These are phyloP conservation scores for Colletotrichum liriopes DNA, from an alignment of 2,329 filamentous ascomycete genomes.

Conservation along the genomic window DNA sequence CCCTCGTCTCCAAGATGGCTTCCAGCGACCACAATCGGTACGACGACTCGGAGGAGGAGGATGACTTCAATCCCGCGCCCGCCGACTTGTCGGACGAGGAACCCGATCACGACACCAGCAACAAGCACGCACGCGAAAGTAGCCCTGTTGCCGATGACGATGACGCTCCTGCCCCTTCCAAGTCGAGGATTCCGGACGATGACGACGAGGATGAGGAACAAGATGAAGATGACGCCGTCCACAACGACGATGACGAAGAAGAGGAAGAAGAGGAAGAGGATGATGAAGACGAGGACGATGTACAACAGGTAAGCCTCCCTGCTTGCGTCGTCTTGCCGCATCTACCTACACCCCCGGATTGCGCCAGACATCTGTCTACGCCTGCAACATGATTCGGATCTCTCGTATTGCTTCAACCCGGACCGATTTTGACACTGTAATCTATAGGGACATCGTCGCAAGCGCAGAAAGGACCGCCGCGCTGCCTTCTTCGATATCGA, in stretches of 20 bases:
- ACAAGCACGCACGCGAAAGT: conserved; percentile 54
- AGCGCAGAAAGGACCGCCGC: conserved; percentile 83
- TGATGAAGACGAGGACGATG: conserved; percentile 76
- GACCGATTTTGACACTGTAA: background rate
- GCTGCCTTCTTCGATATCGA: conserved; percentile 97
- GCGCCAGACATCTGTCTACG: background rate
- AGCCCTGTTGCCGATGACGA: conserved; percentile 58
- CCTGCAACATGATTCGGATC: background rate
- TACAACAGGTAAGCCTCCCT: conserved; percentile 70
- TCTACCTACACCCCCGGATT: background rate
- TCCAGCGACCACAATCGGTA: conserved; percentile 64
- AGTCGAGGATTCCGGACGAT: conserved; percentile 47
- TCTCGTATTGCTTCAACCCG: no score
- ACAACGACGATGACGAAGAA: conserved; percentile 54
- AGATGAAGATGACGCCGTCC: conserved; percentile 57
- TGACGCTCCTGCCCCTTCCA: conserved; percentile 52
- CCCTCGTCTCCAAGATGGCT: conserved; percentile 58
- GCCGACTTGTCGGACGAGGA: conserved; percentile 83
- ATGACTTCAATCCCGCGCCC: conserved; percentile 89
- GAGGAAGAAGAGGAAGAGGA: conserved; percentile 59
- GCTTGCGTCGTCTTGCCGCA: background rate
- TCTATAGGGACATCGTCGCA: conserved; percentile 78
- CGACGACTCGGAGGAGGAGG: conserved; percentile 82
- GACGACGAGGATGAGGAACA: conserved; percentile 62
- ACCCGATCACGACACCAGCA: conserved; percentile 60